Evolutionary conservation across 257 asterid genomes (phyloP).

Genomic region (Solanum sejunctum): DNA sequence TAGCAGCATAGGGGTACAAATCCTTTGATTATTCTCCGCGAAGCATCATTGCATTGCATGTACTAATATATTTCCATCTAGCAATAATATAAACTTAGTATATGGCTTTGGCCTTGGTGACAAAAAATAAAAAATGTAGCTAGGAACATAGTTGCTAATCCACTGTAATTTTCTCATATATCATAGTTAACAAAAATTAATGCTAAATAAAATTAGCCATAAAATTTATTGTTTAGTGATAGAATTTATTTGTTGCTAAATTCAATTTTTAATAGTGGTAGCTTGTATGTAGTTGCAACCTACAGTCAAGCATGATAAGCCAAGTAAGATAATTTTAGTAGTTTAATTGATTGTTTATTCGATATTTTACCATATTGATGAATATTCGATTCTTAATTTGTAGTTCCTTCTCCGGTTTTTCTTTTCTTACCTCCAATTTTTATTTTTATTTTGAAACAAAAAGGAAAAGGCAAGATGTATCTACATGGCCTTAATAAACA

Average conservation of each 20-base stretch:
- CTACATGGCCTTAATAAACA: not conserved
- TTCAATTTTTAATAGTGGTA: not conserved
- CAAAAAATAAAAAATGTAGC: not conserved
- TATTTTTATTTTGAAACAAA: no score
- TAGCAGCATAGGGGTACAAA: no score
- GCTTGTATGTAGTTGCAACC: no score
- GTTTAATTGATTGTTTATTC: no score
- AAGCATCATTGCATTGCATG: not conserved
- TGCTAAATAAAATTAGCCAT: not conserved
- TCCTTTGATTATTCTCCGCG: not conserved
- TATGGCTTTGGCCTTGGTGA: not conserved
- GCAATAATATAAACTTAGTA: not conserved
- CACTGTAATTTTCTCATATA: no score
- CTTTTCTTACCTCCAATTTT: not conserved
- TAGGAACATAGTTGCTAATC: no score
- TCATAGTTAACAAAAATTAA: no score
- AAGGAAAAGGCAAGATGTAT: not conserved
- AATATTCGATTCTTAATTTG: no score
- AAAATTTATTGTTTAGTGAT: no score
- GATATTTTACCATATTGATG: no score
- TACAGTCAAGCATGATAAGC: not conserved
- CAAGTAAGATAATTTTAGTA: no score
- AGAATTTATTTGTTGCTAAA: not conserved
- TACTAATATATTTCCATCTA: not conserved
- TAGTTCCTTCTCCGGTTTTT: not conserved